Evolutionary conservation across 495 filamentous ascomycete genomes (phyloP).

Genomic region (Aspergillus indologenus): DNA sequence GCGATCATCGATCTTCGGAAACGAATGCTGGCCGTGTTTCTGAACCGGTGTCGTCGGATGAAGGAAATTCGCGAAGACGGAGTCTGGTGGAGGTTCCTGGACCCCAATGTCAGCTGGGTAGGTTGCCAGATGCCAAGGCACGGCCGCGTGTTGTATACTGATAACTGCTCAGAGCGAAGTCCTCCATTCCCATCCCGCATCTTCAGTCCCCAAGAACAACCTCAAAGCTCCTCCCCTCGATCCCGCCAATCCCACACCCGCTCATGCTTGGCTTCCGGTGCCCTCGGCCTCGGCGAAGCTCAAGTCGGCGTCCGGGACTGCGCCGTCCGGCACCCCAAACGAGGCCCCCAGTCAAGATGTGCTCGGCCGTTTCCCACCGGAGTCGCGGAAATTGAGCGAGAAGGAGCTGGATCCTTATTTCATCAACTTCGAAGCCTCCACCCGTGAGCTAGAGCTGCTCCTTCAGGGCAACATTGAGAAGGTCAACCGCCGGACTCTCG

Average conservation of each 20-base stretch:
- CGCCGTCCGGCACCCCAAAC: slow-evolving; percentile 49
- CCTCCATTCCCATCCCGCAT: slow-evolving; percentile 80
- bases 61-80: slow-evolving; percentile 90
- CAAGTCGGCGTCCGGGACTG: slow-evolving; percentile 52
- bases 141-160: slow-evolving; percentile 20
- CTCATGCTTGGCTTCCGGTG: slow-evolving; percentile 82
- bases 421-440: slow-evolving; percentile 80
- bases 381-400: slow-evolving; percentile 70
- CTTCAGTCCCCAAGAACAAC: slow-evolving; percentile 87
- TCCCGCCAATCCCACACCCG: slow-evolving; percentile 84
- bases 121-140: slow-evolving; percentile 11
- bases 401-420: slow-evolving; percentile 95
- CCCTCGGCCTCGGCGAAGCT: slow-evolving; percentile 83
- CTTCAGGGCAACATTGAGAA: slow-evolving; percentile 92
- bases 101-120: slow-evolving; percentile 98
- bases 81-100: slow-evolving; percentile 95
- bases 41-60: slow-evolving; percentile 91
- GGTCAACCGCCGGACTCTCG: slow-evolving; percentile 85
- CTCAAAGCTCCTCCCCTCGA: slow-evolving; percentile 92
- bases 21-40: slow-evolving; percentile 90
- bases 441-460: slow-evolving; percentile 80
- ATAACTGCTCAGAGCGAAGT: slow-evolving; percentile 72
- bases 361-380: slow-evolving; percentile 80
- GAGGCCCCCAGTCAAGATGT: slow-evolving; percentile 61
- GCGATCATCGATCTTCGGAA: slow-evolving; percentile 94